phyloP scores from a whole-genome alignment of 2,329 filamentous ascomycete genomes.

The Fusarium nematophilum region DNA sequence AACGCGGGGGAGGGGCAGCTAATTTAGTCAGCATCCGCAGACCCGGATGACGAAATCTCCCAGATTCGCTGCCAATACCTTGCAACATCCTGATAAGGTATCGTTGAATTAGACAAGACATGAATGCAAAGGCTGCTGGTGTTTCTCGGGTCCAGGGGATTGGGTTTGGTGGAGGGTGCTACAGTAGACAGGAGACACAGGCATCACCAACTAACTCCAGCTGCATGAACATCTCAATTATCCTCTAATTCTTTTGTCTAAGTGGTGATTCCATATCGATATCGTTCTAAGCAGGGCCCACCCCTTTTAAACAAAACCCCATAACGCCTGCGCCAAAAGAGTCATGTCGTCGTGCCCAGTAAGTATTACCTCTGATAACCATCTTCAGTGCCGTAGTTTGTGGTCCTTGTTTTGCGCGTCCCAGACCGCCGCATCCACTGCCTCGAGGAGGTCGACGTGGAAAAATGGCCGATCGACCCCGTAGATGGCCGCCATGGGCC shows the following conservation, averaged over 20 bases:
- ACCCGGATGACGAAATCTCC: constrained; percentile 33
- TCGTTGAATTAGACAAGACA: background rate
- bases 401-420: constrained; percentile 42
- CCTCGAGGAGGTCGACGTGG: constrained; percentile 58
- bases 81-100: background rate
- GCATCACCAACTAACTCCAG: too few species aligned
- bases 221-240: background rate
- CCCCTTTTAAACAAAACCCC: background rate
- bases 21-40: constrained; percentile 40
- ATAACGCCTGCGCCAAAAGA: constrained; percentile 18
- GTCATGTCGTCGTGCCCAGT: constrained; percentile 10
- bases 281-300: background rate
- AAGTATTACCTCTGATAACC: background rate
- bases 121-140: too few species aligned
- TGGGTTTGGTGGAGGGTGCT: too few species aligned
- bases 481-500: constrained; percentile 45
- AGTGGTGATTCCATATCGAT: background rate
- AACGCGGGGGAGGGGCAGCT: constrained; percentile 30
- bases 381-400: background rate
- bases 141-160: too few species aligned
- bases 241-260: background rate
- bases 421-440: constrained; percentile 51
- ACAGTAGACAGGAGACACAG: too few species aligned
- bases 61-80: constrained; percentile 1
- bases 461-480: constrained; percentile 61